phyloP scores from a whole-genome alignment of 768 basidiomycete species.

The Pulveroboletus sp. region DNA sequence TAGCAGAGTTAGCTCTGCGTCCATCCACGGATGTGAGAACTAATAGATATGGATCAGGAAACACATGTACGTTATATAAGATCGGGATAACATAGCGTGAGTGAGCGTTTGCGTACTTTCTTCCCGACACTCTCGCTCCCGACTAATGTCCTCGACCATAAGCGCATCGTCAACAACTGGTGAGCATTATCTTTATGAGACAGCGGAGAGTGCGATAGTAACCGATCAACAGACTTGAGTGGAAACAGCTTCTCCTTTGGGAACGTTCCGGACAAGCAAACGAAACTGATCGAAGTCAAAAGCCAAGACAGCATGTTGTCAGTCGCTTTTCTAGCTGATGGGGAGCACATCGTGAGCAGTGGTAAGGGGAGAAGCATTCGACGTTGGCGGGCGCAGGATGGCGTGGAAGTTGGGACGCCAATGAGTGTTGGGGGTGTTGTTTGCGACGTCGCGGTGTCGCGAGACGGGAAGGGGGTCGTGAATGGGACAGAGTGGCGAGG shows the following conservation, averaged over 20 bases:
- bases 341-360: not conserved
- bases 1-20: conserved; percentile 12
- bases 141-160: not conserved
- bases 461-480: not conserved
- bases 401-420: not conserved
- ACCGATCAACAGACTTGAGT: not conserved
- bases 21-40: not conserved
- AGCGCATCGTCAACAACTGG: not conserved
- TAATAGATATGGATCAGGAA: not conserved
- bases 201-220: not conserved
- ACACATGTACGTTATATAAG: not conserved
- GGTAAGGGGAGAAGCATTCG: not conserved
- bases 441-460: not conserved
- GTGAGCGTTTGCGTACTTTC: not conserved
- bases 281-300: not conserved
- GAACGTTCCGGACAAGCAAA: not conserved
- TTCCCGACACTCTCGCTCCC: too few species aligned
- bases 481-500: not conserved
- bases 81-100: not conserved
- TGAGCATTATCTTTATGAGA: not conserved
- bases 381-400: not conserved
- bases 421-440: not conserved
- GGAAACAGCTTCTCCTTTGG: not conserved
- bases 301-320: not conserved
- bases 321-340: not conserved